Evolutionary conservation across 805 yeast species (phyloP), one percentile per base, ranked within the genome.

Genomic region (Kuraishia borneana): DNA sequence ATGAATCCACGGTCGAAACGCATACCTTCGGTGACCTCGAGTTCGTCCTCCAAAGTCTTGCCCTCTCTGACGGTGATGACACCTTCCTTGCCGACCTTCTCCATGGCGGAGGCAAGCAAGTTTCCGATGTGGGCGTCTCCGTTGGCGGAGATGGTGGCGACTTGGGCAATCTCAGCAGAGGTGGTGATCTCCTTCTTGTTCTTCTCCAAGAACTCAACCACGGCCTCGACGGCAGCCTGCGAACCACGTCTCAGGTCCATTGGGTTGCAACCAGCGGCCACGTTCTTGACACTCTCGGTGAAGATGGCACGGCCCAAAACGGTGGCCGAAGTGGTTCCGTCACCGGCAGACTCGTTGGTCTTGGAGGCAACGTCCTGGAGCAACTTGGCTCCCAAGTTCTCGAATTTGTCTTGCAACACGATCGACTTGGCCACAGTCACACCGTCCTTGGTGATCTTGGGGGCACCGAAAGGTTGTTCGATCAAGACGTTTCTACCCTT

Each of bases 381-480:
- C 45, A 89, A 70, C 65, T 83, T 84, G 38, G 96, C 96, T 40
- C 98, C 98, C 69, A 92, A 69, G 63, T 89, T 89, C 68, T 89
- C 97, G 52, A 88, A 89, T 61, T 80, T 84, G 68, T 92, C 94
- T 56, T 80, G 65, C 46, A 92, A 66, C 28, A 74, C 72, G 50
- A 89, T 76, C 36, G 94, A 77, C 53, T 71, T 75, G 41, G 98
- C 98, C 39, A 89, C 96, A 31, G 97, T 85, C 34, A 87, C 96
- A 73, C 98, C 98, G 59, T 89, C 98, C 68, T 89, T 89, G 62
- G 98, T 89, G 70, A 89, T 89, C 69, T 89, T 89, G 49, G 98
- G 98, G 35, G 95, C 74, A 45, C 96, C 96, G 47, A 84, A 92
- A 42, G 84, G 81, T 66, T 92, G 98, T 66, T 89, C 97, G 55